Percentiles rank a stretch among this genome's conserved stretches.
Evolutionary conservation across 108 stramenopile genomes (phyloP).

Genomic region (Aurantiochytrium sp.): DNA sequence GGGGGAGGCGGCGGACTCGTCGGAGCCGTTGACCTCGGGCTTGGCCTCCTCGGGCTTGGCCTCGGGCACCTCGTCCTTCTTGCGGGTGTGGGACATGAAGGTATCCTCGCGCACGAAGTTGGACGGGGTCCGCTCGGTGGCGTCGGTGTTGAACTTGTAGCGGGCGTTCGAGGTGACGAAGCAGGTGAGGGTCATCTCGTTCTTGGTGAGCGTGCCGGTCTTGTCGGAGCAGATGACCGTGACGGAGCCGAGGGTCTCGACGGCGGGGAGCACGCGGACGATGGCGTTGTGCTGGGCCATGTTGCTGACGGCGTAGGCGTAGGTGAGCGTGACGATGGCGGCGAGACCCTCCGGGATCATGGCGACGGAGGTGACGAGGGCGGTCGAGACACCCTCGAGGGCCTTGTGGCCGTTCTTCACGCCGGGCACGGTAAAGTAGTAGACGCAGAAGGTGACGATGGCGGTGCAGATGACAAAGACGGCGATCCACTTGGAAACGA

Average conservation of each 20-base stretch:
- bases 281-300: slow-evolving; percentile 84
- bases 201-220: slow-evolving; percentile 93
- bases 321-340: slow-evolving; percentile 79
- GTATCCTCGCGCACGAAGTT: slow-evolving; percentile 26
- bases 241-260: slow-evolving; percentile 88
- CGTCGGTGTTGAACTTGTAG: background rate
- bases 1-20: background rate
- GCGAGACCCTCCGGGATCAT: slow-evolving; percentile 88
- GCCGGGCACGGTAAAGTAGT: slow-evolving; percentile 46
- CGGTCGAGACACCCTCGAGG: slow-evolving; percentile 79
- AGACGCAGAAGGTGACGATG: slow-evolving; percentile 77
- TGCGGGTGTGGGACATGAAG: background rate
- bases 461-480: slow-evolving; percentile 64
- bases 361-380: slow-evolving; percentile 87
- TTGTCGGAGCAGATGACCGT: slow-evolving; percentile 89
- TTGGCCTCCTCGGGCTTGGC: background rate
- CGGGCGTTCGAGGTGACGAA: slow-evolving; percentile 25
- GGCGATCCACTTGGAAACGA: slow-evolving; percentile 77
- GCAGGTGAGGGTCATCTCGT: slow-evolving; percentile 76
- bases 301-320: slow-evolving; percentile 79
- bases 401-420: slow-evolving; percentile 72
- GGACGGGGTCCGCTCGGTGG: background rate
- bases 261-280: slow-evolving; percentile 83
- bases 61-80: background rate
- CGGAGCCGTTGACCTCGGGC: background rate